Base-by-base conservation (phyloP, 75 land plant species). In the Adiantum capillusveneris region DNA sequence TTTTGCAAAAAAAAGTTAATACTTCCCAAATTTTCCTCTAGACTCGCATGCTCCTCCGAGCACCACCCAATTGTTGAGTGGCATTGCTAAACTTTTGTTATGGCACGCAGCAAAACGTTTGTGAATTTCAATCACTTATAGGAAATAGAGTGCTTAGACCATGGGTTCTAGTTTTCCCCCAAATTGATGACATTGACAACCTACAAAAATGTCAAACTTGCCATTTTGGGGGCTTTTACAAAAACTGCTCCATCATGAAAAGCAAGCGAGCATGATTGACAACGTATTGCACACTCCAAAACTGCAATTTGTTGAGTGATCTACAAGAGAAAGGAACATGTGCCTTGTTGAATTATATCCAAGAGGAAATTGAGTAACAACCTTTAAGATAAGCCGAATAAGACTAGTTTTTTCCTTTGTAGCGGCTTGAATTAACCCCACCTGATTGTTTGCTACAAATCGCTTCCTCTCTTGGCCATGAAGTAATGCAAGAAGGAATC, bases 401-500 rank as follows among this genome's bases (percentile, higher is more conserved):
- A 84, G 74, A 70, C 81, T 86, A 31, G 98, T 86, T 60, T 93
- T 90, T 56, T 94, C 91, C 60, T 94, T 96, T 42, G 45, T 18
- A 54, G 79, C 81, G 44, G 98, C 98, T 66, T 75, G 64, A 65
- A 62, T 74, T 64, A 94, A 58, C 98, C n/a, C n/a, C 98, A 94
- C 43, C 72, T 75, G 29, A 71, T 69, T 37, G 89, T 57, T 30
- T 88, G 75, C 64, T 79, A 72, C n/a, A 84, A 52, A 60, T n/a
- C n/a, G n/a, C n/a, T n/a, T n/a, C 96, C 96, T 41, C 90, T 96
- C 65, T 79, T 81, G 7, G 73, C 67, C 53, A 90, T 54, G 53
- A 93, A 86, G 79, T 91, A 77, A 58, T 63, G 55, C 37, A 89
- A 54, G 16, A 81, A 75, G 46, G 83, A 52, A 72, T 76, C 73